A percentile compares a stretch with the other conserved stretches of the same genome.
Evolutionary conservation across 345 rosid genomes (phyloP).

Genomic region (Linum tenue): DNA sequence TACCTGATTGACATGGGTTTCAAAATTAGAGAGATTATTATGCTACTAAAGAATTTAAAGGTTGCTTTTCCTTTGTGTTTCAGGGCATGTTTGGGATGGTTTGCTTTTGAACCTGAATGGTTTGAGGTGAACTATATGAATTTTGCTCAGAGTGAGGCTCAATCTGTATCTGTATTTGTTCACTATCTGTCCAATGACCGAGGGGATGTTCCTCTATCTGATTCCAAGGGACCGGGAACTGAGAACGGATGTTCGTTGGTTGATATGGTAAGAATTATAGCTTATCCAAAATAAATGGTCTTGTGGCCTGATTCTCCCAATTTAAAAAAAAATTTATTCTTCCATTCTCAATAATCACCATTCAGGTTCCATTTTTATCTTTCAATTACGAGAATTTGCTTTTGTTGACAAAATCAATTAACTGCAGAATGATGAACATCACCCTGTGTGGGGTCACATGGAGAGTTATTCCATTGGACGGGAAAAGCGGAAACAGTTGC

Average conservation of each 20-base stretch:
- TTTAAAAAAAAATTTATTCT: not conserved
- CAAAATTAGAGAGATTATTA: not conserved
- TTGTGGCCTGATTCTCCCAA: not conserved
- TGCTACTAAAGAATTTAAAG: slow-evolving; percentile 15
- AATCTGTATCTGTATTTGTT: slow-evolving; percentile 67
- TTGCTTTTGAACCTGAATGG: slow-evolving; percentile 96
- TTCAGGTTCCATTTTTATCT: not conserved
- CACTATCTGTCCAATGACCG: slow-evolving; percentile 68
- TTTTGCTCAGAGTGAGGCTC: slow-evolving; percentile 81
- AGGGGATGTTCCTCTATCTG: slow-evolving; percentile 48
- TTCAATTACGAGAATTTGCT: not conserved
- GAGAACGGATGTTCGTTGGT: slow-evolving; percentile 47
- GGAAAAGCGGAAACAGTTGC: slow-evolving; percentile 86
- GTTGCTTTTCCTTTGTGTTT: slow-evolving; percentile 18
- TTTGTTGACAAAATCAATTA: slow-evolving; percentile 6
- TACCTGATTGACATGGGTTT: not conserved
- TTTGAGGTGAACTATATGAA: slow-evolving; percentile 51
- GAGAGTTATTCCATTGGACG: slow-evolving; percentile 67
- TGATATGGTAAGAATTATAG: slow-evolving; percentile 47
- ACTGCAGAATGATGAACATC: slow-evolving; percentile 59
- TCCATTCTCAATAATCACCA: too few relatives aligned
- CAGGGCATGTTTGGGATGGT: slow-evolving; percentile 96
- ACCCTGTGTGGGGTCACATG: slow-evolving; percentile 97
- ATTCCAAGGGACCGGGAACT: slow-evolving; percentile 47
- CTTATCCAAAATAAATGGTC: not conserved